Percentiles rank a stretch among this genome's conserved stretches.
Conservation (phyloP, 163 green algal genomes). For the Chloromonas sp. region DNA sequence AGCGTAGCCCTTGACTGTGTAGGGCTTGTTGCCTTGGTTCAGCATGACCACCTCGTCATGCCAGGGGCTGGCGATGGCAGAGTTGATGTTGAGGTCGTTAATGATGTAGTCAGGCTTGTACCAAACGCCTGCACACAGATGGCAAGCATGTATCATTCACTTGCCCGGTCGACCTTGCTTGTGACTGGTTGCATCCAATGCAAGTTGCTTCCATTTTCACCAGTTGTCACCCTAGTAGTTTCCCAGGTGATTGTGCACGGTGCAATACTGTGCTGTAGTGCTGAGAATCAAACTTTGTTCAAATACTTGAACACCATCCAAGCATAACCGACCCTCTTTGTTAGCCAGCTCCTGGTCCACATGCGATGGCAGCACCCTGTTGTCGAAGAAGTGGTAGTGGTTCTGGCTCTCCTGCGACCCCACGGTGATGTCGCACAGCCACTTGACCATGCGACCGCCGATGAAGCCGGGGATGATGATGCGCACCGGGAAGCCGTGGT, state of each 20-base stretch:
- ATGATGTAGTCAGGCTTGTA: constrained; percentile 97
- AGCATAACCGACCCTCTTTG: constrained; percentile 52
- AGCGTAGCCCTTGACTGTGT: constrained; percentile 87
- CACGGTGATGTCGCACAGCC: constrained; percentile 80
- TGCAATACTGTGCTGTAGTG: not conserved
- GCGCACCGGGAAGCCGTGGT: constrained; percentile 93
- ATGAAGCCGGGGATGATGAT: constrained; percentile 95
- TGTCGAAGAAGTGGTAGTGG: constrained; percentile 97
- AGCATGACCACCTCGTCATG: constrained; percentile 84
- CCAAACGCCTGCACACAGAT: constrained; percentile 76
- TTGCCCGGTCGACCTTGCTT: too few species aligned
- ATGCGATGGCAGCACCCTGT: constrained; percentile 88
- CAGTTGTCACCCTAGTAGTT: too few species aligned
- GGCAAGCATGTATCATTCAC: too few species aligned
- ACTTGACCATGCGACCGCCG: constrained; percentile 97
- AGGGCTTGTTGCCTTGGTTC: constrained; percentile 34
- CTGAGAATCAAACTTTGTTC: not conserved
- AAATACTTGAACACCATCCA: too few species aligned
- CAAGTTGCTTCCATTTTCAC: too few species aligned
- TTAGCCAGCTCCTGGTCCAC: constrained; percentile 87
- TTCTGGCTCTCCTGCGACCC: constrained; percentile 65
- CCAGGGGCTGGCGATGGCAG: constrained; percentile 69
- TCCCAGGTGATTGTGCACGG: too few species aligned
- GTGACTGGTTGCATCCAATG: too few species aligned
- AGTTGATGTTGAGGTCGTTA: constrained; percentile 98